Base-by-base conservation (phyloP, 257 asterid species). In the Solanum corneliomulleri region DNA sequence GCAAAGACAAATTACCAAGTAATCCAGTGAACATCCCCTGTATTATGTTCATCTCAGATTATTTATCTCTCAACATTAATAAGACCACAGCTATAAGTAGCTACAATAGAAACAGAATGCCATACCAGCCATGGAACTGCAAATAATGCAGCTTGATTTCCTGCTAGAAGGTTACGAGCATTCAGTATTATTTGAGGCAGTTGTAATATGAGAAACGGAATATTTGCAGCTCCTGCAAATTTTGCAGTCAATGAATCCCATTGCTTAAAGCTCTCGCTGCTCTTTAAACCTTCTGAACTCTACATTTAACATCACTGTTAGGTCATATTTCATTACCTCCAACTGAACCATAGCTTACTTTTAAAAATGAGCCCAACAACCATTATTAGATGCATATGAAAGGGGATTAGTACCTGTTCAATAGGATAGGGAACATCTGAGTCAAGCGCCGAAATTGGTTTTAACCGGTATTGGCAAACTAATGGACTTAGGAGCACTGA, bases 11-110 rank as follows among this genome's bases (percentile, higher is more conserved):
- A 91, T 97, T 97, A 82, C 99, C 99, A 41, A 97, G 98, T 91
- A 97, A 92, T 88, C 99, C 99, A 56, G 99, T 97, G 89, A 97
- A 91, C 98, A 96, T 96, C 85, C 99, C 99, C 99, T 97, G 90
- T 74, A 89, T 47, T 58, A n/a, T 45, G 82, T 37, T 47, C 66
- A 64, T 74, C 31, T 68, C n/a, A 76, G 41, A 72, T 23, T 20
- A 87, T 62, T 42, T 72, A 27, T 35, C 85, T 52, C 75, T 27
- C 39, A 82, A 86, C 60, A 56, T 44, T 56, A 86, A 64, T 85
- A 86, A 90, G 74, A 89, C 49, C 47, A 64, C 86, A 71, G 45
- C 3, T 29, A 49, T 31, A 81, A 81, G 31, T 29, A 9, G 3
- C 39, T 80, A 80, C 3, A 70, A 86, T 52, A 23, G 49, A 33